Percentiles rank a stretch among this genome's conserved stretches.
phyloP scores from a whole-genome alignment of 768 basidiomycete genomes.

The Lactarius vividus region DNA sequence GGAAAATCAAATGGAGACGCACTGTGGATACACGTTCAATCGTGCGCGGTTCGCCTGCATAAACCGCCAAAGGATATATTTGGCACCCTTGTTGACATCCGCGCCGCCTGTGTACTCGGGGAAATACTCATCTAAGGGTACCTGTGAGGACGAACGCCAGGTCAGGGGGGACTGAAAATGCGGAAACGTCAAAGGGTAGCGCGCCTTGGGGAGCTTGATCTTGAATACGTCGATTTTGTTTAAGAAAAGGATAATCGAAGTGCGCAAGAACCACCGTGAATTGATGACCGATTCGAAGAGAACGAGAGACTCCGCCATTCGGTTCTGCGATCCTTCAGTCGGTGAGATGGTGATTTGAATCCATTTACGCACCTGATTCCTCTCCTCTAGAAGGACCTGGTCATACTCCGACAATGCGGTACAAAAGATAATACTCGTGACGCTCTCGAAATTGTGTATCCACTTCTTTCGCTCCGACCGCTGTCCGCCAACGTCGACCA shows the following conservation, averaged over 20 bases:
- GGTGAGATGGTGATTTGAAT: background rate
- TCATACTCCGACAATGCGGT: constrained; percentile 75
- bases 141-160: constrained; percentile 36
- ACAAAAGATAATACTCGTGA: constrained; percentile 77
- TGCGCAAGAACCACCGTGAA: constrained; percentile 71
- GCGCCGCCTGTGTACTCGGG: constrained; percentile 86
- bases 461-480: constrained; percentile 60
- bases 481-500: constrained; percentile 76
- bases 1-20: constrained; percentile 29
- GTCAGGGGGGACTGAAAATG: background rate
- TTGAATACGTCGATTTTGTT: constrained; percentile 80
- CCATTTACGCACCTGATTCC: constrained; percentile 49
- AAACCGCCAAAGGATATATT: constrained; percentile 93
- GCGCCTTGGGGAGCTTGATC: constrained; percentile 59
- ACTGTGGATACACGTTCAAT: constrained; percentile 91
- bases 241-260: constrained; percentile 63
- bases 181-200: background rate
- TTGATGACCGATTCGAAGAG: constrained; percentile 79
- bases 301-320: constrained; percentile 70
- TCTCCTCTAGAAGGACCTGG: constrained; percentile 68
- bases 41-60: constrained; percentile 86
- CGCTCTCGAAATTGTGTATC: constrained; percentile 71
- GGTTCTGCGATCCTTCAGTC: constrained; percentile 47
- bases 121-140: constrained; percentile 76
- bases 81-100: constrained; percentile 92